Evolutionary conservation across 2,329 filamentous ascomycete species (phyloP).

Genomic region (Aureobasidium lini): DNA sequence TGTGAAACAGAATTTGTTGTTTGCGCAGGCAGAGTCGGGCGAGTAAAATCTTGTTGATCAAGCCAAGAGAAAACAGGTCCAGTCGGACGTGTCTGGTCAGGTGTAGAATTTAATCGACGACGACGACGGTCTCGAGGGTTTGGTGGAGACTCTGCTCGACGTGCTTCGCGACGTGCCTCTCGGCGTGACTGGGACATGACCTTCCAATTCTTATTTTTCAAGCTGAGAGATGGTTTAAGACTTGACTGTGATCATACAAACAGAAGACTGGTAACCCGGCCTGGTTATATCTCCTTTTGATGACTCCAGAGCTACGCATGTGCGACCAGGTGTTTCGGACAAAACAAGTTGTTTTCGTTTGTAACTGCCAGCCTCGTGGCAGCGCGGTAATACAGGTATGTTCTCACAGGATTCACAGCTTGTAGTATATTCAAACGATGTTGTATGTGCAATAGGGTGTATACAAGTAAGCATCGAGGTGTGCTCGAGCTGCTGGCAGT

Average conservation of each 20-base stretch:
- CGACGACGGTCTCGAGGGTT: background rate
- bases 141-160: conserved; percentile 5
- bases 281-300: background rate
- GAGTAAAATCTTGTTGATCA: background rate
- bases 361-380: background rate
- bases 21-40: background rate
- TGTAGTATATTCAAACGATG: background rate
- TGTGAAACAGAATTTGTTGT: background rate
- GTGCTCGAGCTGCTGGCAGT: background rate
- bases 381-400: background rate
- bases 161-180: conserved; percentile 1
- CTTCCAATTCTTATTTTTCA: background rate
- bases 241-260: background rate
- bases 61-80: background rate
- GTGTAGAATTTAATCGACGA: conserved; percentile 2
- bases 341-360: background rate
- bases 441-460: background rate
- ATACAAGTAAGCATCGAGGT: background rate
- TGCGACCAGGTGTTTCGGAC: background rate
- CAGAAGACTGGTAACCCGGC: background rate
- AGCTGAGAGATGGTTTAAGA: background rate
- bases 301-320: background rate
- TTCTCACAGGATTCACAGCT: background rate
- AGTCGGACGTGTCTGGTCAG: background rate
- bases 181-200: conserved; percentile 1